Base-by-base conservation (phyloP, 106 monocot genomes). In the Chionographis japonica region DNA sequence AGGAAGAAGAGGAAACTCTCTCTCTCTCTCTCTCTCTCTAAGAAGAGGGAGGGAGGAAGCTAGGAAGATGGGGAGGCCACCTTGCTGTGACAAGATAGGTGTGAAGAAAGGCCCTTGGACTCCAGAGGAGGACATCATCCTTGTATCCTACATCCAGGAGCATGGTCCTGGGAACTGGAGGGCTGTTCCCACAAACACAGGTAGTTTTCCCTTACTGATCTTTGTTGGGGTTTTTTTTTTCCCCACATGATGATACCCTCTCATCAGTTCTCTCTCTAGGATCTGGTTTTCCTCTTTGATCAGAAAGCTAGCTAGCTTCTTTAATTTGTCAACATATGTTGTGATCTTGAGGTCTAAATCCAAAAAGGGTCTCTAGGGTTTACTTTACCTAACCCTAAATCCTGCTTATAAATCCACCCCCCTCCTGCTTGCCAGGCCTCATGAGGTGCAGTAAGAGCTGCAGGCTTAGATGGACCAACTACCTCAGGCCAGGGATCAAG, bases 61-160 rank as follows among this genome's bases (percentile, higher is more conserved):
- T n/a, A n/a, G n/a, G n/a, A n/a, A n/a, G n/a, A 88, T 88, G 88
- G 88, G 83, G 39, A 88, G 88, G 54, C 78, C 84, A 36, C 88
- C 88, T 51, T 88, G 87, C 60, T 84, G 88, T 69, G 84, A 84
- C 11, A 88, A 84, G 37, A 43, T 60, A 50, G 84, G 84, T 4
- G 80, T 88, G 57, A 88, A 88, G 87, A 88, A 84, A 75, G 84
- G 87, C 37, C 90, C 90, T 15, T 90, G 90, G 90, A 90, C 90
- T 41, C 86, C 86, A n/a, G 80, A 90, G 54, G 90, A 90, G 54
- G 90, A 90, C 72, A 77, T 86, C 76, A 77, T 87, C 58, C 60
- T 88, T 37, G 80, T 88, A 16, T 80, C 87, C 52, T 88, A 88
- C 70, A 60, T 88, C 39, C 87, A 88, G 62, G 81, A 88, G 46